phyloP scores from a whole-genome alignment of 768 basidiomycete species.

The Lentinula boryana region DNA sequence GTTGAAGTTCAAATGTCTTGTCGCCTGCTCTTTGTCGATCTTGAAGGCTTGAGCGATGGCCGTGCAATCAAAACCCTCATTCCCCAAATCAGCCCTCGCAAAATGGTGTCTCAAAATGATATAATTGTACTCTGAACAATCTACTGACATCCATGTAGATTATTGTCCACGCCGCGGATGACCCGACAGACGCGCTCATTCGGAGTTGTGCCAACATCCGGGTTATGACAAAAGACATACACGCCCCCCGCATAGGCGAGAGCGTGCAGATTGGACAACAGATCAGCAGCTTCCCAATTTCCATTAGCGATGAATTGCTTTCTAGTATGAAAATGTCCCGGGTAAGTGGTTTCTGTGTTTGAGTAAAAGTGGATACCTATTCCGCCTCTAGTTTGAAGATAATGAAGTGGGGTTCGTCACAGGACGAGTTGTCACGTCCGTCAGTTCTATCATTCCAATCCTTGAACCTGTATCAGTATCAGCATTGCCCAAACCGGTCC shows the following conservation, averaged over 20 bases:
- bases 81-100: conserved; percentile 92
- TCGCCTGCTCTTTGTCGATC: conserved; percentile 84
- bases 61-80: conserved; percentile 96
- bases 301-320: conserved; percentile 85
- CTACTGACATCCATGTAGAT: conserved; percentile 45
- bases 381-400: conserved; percentile 75
- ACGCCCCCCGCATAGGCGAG: conserved; percentile 71
- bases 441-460: conserved; percentile 83
- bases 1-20: conserved; percentile 81
- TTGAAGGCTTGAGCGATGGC: conserved; percentile 96
- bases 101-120: conserved; percentile 57
- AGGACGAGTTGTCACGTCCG: conserved; percentile 79
- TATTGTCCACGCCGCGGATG: conserved; percentile 71
- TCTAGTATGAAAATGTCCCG: conserved; percentile 78
- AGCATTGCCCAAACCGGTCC: conserved; percentile 12
- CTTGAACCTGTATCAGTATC: conserved; percentile 61
- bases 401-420: conserved; percentile 93
- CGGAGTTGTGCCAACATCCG: conserved; percentile 79
- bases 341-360: conserved; percentile 38
- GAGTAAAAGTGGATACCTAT: neutral
- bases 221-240: conserved; percentile 91
- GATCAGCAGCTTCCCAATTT: conserved; percentile 90
- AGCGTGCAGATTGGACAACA: conserved; percentile 90
- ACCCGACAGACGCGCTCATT: conserved; percentile 67
- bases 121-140: neutral